A percentile compares a stretch with the other conserved stretches of the same genome.
phyloP scores from a whole-genome alignment of 2,329 filamentous ascomycete genomes.

The Xylaria sp. region DNA sequence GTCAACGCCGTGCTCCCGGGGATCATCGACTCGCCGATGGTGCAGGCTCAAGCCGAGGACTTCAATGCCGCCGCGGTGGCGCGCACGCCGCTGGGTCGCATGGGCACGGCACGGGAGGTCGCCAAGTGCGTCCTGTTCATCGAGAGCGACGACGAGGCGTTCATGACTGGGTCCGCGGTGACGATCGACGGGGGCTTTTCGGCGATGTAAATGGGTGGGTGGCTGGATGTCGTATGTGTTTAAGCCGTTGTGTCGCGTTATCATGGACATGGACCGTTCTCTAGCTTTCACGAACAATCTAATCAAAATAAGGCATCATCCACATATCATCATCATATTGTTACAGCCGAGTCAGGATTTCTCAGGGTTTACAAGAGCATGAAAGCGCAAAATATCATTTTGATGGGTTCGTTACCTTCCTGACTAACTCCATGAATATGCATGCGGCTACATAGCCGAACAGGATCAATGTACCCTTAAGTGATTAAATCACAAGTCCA shows the following conservation, averaged over 20 bases:
- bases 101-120: neutral
- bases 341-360: neutral
- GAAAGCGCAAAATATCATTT: neutral
- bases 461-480: neutral
- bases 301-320: too few species aligned
- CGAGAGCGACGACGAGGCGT: constrained; percentile 2
- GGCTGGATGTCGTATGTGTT: neutral
- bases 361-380: neutral
- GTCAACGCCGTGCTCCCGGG: constrained; percentile 7
- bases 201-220: neutral
- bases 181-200: constrained; percentile 5
- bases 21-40: neutral
- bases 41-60: neutral
- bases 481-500: neutral
- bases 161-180: constrained; percentile 1
- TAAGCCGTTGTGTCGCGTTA: neutral
- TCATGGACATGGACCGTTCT: too few species aligned
- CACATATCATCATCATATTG: neutral
- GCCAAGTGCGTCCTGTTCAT: constrained; percentile 12
- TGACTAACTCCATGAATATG: constrained; percentile 22
- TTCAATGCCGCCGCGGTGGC: neutral
- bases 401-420: neutral
- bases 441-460: constrained; percentile 9
- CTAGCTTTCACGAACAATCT: too few species aligned
- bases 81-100: neutral